These are phyloP conservation scores for Oropetium thomaeum DNA, from an alignment of 176 grass and related monocot genomes.

Conservation along the genomic window DNA sequence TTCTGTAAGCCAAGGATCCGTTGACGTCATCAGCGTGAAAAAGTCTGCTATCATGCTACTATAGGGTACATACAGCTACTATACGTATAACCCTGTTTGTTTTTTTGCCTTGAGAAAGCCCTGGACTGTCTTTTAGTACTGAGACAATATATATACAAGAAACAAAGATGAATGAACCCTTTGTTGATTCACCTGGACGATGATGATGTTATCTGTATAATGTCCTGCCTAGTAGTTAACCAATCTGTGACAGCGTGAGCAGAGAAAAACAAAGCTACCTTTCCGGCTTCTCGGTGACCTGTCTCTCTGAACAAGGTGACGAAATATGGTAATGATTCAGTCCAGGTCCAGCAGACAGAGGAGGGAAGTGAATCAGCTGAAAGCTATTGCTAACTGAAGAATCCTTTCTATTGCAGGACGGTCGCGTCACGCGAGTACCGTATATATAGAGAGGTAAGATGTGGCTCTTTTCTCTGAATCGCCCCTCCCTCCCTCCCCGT, in stretches of 20 bases:
- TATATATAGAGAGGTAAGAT: constrained; percentile 2
- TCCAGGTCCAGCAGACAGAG: no score
- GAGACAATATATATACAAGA: background rate
- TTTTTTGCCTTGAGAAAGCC: background rate
- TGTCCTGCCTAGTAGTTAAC: background rate
- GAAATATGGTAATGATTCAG: constrained; percentile 29
- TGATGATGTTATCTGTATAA: background rate
- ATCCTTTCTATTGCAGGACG: constrained; percentile 38
- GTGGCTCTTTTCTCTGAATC: constrained; percentile 30
- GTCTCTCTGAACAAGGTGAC: constrained; percentile 49
- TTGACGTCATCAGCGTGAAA: no score
- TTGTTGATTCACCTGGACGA: constrained; percentile 5
- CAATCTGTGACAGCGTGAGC: constrained; percentile 14
- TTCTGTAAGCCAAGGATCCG: constrained; percentile 27
- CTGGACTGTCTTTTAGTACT: background rate
- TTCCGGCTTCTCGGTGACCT: constrained; percentile 34
- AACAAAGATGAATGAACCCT: constrained; percentile 7
- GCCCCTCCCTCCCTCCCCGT: no score
- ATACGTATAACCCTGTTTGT: background rate
- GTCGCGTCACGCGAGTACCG: constrained; percentile 30
- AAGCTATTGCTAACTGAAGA: constrained; percentile 87
- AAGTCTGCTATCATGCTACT: no score
- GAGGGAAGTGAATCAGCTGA: constrained; percentile 57
- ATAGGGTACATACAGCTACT: no score
- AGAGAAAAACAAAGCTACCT: constrained; percentile 38